phyloP scores from a whole-genome alignment of 495 filamentous ascomycete genomes.

The Collariella sp. region DNA sequence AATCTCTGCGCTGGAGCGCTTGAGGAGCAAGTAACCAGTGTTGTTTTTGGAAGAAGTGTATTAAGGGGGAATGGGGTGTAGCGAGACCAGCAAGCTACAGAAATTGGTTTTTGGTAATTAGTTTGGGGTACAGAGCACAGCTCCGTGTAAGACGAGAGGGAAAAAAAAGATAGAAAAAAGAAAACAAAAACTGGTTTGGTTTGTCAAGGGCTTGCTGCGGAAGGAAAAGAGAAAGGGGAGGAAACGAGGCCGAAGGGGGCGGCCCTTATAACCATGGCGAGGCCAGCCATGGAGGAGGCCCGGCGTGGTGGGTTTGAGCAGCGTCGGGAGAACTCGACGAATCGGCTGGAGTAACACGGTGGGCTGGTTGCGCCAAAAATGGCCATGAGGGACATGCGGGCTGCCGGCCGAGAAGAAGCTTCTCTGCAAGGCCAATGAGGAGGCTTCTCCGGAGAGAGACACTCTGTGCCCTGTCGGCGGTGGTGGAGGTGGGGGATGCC shows the following conservation, averaged over 20 bases:
- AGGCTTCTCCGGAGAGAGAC: neutral
- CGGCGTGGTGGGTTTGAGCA: constrained; percentile 21
- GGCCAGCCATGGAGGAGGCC: constrained; percentile 16
- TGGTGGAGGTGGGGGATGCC: constrained; percentile 15
- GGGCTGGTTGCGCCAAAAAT: neutral
- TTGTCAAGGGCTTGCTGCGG: constrained; percentile 70
- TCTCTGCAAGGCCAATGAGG: constrained; percentile 21
- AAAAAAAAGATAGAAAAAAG: constrained; percentile 44
- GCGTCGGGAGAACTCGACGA: constrained; percentile 6
- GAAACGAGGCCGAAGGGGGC: constrained; percentile 29
- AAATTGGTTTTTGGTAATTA: constrained; percentile 33
- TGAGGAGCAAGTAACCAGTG: constrained; percentile 52
- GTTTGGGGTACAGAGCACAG: constrained; percentile 42
- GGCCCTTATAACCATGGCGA: constrained; percentile 41
- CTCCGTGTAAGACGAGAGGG: constrained; percentile 41
- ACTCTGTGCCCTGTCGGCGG: too few relatives aligned
- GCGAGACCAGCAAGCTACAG: constrained; percentile 42
- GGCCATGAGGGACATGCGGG: constrained; percentile 7
- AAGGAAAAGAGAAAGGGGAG: constrained; percentile 45
- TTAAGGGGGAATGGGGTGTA: constrained; percentile 21
- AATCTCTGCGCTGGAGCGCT: constrained; percentile 24
- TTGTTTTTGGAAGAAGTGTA: constrained; percentile 32
- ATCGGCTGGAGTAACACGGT: neutral
- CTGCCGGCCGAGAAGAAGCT: constrained; percentile 12
- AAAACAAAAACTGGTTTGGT: constrained; percentile 52